phyloP scores from a whole-genome alignment of 2,329 filamentous ascomycete species.

The Pyrenochaeta sp. region DNA sequence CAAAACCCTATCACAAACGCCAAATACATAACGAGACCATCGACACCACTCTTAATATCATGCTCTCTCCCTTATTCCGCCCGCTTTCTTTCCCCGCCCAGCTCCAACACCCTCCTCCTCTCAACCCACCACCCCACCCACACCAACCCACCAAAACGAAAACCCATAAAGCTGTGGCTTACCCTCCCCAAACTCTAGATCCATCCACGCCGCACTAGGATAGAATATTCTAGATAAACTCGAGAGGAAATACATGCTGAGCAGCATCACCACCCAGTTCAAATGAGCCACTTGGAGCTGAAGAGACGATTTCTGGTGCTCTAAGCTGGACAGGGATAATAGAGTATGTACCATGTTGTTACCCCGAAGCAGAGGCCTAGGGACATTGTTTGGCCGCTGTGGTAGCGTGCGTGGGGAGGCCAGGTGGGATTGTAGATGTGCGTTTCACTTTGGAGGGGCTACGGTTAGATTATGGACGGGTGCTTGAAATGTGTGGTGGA shows the following conservation, averaged over 20 bases:
- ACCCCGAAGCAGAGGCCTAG: constrained; percentile 53
- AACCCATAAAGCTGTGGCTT: constrained; percentile 49
- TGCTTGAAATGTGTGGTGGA: background rate
- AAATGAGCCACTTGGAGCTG: background rate
- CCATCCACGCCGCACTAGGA: constrained; percentile 54
- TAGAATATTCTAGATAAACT: constrained; percentile 57
- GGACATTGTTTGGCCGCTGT: constrained; percentile 63
- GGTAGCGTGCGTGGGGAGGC: constrained; percentile 62
- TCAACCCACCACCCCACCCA: constrained; percentile 46
- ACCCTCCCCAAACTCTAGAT: constrained; percentile 57
- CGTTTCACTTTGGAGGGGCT: constrained; percentile 41
- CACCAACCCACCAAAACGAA: constrained; percentile 26
- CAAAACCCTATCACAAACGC: too few species aligned
- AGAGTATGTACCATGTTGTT: constrained; percentile 48
- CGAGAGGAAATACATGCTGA: constrained; percentile 56
- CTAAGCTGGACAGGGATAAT: background rate
- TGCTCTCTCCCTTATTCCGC: too few species aligned
- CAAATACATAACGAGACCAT: too few species aligned
- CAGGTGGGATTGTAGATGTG: constrained; percentile 60
- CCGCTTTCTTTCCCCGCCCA: too few species aligned
- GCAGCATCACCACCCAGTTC: constrained; percentile 41
- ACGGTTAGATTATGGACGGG: background rate
- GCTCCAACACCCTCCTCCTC: constrained; percentile 11
- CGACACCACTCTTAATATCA: too few species aligned
- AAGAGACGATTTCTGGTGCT: background rate